Evolutionary conservation across 345 rosid species (phyloP), one percentile per base, ranked within the genome.

Genomic region (Atalantia buxifolia): DNA sequence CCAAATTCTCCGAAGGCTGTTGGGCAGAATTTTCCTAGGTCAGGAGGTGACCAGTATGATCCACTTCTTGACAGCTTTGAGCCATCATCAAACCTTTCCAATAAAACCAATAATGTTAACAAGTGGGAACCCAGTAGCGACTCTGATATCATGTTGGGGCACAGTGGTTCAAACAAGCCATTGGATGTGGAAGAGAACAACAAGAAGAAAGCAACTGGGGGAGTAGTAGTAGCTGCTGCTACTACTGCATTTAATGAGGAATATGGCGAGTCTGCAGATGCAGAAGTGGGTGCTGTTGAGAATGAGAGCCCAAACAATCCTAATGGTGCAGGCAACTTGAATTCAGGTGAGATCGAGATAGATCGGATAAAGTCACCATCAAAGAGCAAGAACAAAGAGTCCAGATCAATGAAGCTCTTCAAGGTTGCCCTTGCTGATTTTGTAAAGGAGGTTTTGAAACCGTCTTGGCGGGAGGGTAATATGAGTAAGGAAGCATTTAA

Each of bases 401-500:
- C 92, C 73, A 87, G 92, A 81, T 90, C 93, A 60, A 80, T 80
- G 86, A 91, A 87, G 84, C 91, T 85, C 83, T 95, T 95, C 85
- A 90, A 91, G 84, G 85, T 82, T 63, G 86, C 89, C 66, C 89
- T 93, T 77, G 97, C 97, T 33, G 86, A 89, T 75, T 95, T 95
- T 83, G 98, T 95, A n/a, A 95, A 95, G 86, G 99, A 89, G 76
- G 87, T 91, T 84, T 83, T 93, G 64, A 92, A 88, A 88, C 99
- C 99, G 1, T 91, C 97, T 5, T 95, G 98, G 99, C 85, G 86
- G 61, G 94, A 95, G 80, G 97, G 99, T 79, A 89, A 91, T 80
- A 93, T 95, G 97, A 95, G 98, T 86, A 95, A 92, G 85, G 98
- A 95, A 79, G 92, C 97, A 56, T 95, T 92, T 74, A 95, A 95